phyloP scores from a whole-genome alignment of 495 filamentous ascomycete genomes.

The Neurospora sp. region DNA sequence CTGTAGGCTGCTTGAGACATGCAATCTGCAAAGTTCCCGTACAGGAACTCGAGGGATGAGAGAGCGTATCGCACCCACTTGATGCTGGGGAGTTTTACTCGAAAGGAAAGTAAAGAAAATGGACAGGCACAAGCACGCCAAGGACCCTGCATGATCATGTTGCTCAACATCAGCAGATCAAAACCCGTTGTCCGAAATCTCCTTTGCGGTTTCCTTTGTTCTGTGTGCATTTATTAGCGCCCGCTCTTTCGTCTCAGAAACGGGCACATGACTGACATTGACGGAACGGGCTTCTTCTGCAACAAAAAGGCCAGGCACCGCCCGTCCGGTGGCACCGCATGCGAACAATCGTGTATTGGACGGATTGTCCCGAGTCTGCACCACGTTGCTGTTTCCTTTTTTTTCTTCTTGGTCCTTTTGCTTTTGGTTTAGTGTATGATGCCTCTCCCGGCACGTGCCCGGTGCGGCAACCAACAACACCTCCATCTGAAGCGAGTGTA shows the following conservation, averaged over 20 bases:
- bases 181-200: neutral
- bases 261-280: neutral
- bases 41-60: neutral
- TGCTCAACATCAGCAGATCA: neutral
- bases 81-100: too few relatives aligned
- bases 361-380: neutral
- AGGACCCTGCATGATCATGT: neutral
- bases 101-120: neutral
- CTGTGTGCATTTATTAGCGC: neutral
- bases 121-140: neutral
- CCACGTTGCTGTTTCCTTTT: neutral
- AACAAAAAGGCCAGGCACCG: neutral
- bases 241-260: neutral
- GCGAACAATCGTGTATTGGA: neutral
- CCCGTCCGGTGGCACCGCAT: neutral
- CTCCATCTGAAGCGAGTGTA: neutral
- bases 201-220: neutral
- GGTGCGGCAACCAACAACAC: neutral
- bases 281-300: neutral
- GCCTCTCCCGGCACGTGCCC: neutral
- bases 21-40: neutral
- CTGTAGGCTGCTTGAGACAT: neutral
- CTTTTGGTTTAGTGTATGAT: neutral
- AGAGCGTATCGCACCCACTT: neutral
- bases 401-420: neutral